These are phyloP conservation scores for Plectosphaerella sp. DNA, from an alignment of 2,329 filamentous ascomycete species.

Conservation along the genomic window DNA sequence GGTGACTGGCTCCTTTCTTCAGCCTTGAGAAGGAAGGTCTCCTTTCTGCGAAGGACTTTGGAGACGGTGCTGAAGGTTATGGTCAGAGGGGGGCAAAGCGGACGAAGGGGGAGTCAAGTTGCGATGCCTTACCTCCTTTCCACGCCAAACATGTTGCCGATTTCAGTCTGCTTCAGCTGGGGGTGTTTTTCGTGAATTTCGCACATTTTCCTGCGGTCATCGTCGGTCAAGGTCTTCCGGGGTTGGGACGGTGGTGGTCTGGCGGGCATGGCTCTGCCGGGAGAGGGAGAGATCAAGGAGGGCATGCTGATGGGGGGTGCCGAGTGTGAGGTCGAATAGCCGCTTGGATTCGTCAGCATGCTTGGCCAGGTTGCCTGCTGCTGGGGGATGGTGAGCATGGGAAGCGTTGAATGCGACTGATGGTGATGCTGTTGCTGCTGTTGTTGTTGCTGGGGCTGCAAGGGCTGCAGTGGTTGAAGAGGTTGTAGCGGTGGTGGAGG, in stretches of 20 bases:
- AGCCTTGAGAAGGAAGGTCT: constrained; percentile 76
- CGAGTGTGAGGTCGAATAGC: constrained; percentile 53
- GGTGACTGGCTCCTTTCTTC: constrained; percentile 77
- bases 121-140: constrained; percentile 78
- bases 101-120: not conserved
- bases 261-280: constrained; percentile 44
- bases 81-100: constrained; percentile 17
- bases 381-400: constrained; percentile 68
- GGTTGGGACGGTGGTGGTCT: constrained; percentile 55
- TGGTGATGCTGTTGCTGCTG: constrained; percentile 36
- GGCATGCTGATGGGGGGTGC: constrained; percentile 56
- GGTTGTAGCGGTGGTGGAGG: constrained; percentile 49
- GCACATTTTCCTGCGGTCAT: constrained; percentile 90
- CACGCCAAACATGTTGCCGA: constrained; percentile 91
- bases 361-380: constrained; percentile 68
- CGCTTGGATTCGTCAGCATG: constrained; percentile 69
- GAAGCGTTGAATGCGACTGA: constrained; percentile 47
- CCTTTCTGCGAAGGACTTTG: constrained; percentile 90
- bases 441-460: constrained; percentile 43
- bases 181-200: constrained; percentile 89
- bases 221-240: constrained; percentile 83
- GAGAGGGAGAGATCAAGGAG: constrained; percentile 43
- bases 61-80: constrained; percentile 77
- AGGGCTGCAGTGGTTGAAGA: constrained; percentile 45
- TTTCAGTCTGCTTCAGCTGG: constrained; percentile 89